Base-by-base conservation (phyloP, 2,329 filamentous ascomycete genomes). In the Calonectria hongkongensis region DNA sequence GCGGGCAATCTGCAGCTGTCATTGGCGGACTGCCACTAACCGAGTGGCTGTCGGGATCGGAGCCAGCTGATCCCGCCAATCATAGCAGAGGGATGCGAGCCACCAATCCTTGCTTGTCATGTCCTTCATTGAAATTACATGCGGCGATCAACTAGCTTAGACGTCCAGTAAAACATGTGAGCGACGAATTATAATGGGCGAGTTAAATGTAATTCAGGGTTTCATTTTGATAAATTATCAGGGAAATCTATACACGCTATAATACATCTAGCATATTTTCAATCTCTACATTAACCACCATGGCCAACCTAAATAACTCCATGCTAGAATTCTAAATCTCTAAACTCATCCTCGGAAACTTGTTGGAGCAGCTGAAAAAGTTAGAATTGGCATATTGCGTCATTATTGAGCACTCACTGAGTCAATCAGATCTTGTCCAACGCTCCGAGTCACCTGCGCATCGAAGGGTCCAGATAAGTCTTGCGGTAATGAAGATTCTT, bases 61-160 rank as follows among this genome's bases (percentile, higher is more conserved):
- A 63, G 25, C 36, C 51, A 51, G 30, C 21, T 18, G 56, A 68
- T 65, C 68, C 70, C 70, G 70, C 70, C 70, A 72, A 72, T 63
- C 56, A 47, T 28, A 58, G 28, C 4, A 21, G 7, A 36, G 10
- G 7, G 10, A 10, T 36, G 7, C 10, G 10, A 12, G 33, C 10
- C 7, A 12, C 33, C 7, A 13, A 36, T 9, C 33, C 8, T 36
- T 6, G 33, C 33, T 33, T 36, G 10, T 10, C 7, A 36, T 36
- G 3, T 36, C 7, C 33, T 36, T 10, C 33, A 36, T 10, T 36
- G 33, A 36, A 36, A 10, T 36, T 13, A 10, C 33, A 36, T 36
- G 33, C 12, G 5, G 5, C 30, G 5, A 33, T 21, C 21, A 21
- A 21, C 21, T 21, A 21, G 21, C 21, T 33, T 33, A 9, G 30